phyloP scores from a whole-genome alignment of 345 rosid species.

The Toxicodendron radicans region DNA sequence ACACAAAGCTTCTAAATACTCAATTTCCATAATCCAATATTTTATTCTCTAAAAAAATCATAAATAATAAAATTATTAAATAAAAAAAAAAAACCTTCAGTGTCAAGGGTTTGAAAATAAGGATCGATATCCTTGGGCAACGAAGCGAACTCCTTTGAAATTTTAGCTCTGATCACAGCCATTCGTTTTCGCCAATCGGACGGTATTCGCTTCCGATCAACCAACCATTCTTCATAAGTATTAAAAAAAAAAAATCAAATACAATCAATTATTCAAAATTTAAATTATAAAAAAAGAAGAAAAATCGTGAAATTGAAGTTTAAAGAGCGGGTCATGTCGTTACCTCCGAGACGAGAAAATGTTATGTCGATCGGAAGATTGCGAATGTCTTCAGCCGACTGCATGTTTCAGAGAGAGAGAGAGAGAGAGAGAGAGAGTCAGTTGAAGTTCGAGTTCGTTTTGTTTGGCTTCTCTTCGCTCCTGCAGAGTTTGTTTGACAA shows the following conservation, averaged over 20 bases:
- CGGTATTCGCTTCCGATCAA: conserved; percentile 93
- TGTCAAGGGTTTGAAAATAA: conserved; percentile 70
- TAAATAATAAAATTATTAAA: not conserved
- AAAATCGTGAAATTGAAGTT: not conserved
- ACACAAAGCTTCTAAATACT: too few relatives aligned
- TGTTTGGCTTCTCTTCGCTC: too few relatives aligned
- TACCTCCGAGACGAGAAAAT: conserved; percentile 94
- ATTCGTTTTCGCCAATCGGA: conserved; percentile 89
- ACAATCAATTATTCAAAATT: not conserved
- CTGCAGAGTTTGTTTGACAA: too few relatives aligned
- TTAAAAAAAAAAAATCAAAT: conserved; percentile 5
- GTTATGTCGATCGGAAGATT: conserved; percentile 94
- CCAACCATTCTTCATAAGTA: conserved; percentile 73
- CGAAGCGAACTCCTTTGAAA: conserved; percentile 67
- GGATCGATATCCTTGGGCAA: conserved; percentile 84
- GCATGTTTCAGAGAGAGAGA: conserved; percentile 38
- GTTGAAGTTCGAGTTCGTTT: too few relatives aligned
- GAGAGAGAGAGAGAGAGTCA: not conserved
- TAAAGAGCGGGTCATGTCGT: not conserved
- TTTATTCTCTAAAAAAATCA: too few relatives aligned
- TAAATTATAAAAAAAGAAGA: too few relatives aligned
- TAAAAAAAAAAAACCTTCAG: conserved; percentile 51
- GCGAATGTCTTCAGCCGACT: conserved; percentile 61
- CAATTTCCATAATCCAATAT: too few relatives aligned
- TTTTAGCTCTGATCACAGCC: conserved; percentile 64